These are phyloP conservation scores for Beauveria medogensis DNA, from an alignment of 2,329 filamentous ascomycete genomes.

Conservation along the genomic window DNA sequence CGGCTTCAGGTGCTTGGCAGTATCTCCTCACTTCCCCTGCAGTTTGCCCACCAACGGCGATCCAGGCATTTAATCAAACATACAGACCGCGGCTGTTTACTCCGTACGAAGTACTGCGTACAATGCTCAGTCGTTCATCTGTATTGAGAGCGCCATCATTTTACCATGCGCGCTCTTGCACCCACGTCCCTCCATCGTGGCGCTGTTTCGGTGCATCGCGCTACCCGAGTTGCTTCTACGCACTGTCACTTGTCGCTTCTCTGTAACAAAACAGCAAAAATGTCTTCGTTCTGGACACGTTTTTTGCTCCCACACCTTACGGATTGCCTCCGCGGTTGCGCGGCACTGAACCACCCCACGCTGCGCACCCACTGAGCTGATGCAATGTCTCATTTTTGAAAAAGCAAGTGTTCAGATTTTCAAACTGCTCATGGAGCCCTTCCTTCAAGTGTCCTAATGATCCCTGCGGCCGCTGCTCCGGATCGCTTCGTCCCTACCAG, in stretches of 20 bases:
- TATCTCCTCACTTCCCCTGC: neutral
- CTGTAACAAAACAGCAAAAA: neutral
- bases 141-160: neutral
- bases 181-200: neutral
- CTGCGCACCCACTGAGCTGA: neutral
- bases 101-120: no score
- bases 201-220: neutral
- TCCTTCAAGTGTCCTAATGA: neutral
- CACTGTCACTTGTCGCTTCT: neutral
- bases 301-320: neutral
- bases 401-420: neutral
- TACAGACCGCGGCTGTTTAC: no score
- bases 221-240: neutral
- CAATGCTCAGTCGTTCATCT: no score
- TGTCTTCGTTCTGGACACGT: neutral
- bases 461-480: no score
- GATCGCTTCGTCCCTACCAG: no score
- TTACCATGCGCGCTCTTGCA: neutral
- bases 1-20: neutral
- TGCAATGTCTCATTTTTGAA: conserved; percentile 4
- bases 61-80: neutral
- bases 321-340: neutral
- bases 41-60: neutral
- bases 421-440: neutral
- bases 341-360: neutral